These are phyloP conservation scores for Neurospora terricola DNA, from an alignment of 495 filamentous ascomycete genomes.

Conservation along the genomic window DNA sequence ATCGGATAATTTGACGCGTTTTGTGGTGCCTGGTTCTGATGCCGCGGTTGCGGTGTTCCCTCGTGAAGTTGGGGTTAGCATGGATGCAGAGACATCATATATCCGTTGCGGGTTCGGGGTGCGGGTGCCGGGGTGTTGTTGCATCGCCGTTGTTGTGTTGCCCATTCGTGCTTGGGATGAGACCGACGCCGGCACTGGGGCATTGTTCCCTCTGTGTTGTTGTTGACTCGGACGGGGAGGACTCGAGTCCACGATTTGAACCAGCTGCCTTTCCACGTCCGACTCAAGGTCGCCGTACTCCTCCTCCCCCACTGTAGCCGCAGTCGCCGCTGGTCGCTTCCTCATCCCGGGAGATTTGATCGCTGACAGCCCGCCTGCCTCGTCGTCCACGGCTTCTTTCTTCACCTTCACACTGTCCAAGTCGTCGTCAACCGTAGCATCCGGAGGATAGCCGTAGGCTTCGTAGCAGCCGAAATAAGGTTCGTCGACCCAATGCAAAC, in stretches of 20 bases:
- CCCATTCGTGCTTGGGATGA: conserved; percentile 1
- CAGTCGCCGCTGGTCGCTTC: conserved; percentile 1
- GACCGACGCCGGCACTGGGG: conserved; percentile 28
- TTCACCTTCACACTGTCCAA: neutral
- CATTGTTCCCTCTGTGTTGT: neutral
- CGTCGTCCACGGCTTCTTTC: neutral
- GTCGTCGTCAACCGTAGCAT: neutral
- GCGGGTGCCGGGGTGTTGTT: neutral
- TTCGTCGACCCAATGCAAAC: neutral
- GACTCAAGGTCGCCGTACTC: conserved; percentile 3
- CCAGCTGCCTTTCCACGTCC: conserved; percentile 10
- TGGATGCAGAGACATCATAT: neutral
- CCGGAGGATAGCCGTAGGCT: neutral
- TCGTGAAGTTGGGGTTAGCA: conserved; percentile 2
- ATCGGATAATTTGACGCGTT: conserved; percentile 12
- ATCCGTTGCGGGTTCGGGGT: neutral
- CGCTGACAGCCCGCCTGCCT: neutral
- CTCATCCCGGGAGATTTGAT: neutral
- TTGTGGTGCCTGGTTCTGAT: neutral
- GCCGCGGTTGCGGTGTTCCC: neutral
- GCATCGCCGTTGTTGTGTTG: neutral
- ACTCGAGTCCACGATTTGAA: neutral
- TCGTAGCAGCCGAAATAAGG: neutral
- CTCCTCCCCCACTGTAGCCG: conserved; percentile 3
- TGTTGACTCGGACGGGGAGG: neutral